These are phyloP conservation scores for Encephalitozoon hellem DNA, from an alignment of 371 early-diverging fungal genomes.

Conservation along the genomic window DNA sequence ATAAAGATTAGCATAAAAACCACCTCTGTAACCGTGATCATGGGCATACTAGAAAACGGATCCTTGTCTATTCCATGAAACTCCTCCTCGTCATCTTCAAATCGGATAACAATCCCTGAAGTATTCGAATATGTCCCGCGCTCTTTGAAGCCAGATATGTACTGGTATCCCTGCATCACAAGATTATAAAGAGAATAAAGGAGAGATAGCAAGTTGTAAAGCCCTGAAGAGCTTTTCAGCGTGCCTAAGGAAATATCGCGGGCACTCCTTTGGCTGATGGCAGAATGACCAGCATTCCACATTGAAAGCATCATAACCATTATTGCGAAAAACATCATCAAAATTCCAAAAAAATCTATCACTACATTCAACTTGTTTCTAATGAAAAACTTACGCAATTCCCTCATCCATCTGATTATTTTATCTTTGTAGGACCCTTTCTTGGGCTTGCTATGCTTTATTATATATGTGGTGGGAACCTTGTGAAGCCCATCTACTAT, in stretches of 20 bases:
- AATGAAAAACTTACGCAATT: not conserved
- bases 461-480: not conserved
- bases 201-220: not conserved
- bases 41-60: not conserved
- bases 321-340: not conserved
- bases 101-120: not conserved
- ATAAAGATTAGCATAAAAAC: not conserved
- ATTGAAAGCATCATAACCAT: not conserved
- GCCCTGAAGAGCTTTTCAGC: not conserved
- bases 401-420: not conserved
- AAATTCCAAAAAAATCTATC: not conserved
- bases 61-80: not conserved
- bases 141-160: not conserved
- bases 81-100: not conserved
- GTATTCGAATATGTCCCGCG: not conserved
- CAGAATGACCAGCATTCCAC: not conserved
- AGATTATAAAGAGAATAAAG: not conserved
- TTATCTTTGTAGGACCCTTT: not conserved
- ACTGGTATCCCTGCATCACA: not conserved
- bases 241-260: no score
- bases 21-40: not conserved
- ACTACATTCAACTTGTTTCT: not conserved
- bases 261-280: not conserved
- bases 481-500: not conserved
- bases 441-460: not conserved